Conservation (phyloP, 768 basidiomycete species). For the Pleurotus salmoneostramineus region DNA sequence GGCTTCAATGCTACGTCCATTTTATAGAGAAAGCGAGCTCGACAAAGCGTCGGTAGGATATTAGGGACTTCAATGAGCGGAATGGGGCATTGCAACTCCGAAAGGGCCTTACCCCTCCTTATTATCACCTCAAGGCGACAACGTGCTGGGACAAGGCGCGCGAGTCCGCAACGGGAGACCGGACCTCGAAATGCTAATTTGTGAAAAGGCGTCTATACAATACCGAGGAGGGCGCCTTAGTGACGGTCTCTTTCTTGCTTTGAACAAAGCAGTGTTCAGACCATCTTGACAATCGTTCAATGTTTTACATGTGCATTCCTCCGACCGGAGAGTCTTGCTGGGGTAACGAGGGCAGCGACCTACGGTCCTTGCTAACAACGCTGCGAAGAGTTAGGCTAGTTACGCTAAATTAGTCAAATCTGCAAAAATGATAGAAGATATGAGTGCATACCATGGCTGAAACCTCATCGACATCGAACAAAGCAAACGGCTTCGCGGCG, state of each 20-base stretch:
- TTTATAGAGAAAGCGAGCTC: slow-evolving; percentile 4
- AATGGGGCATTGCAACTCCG: background rate
- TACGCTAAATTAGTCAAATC: background rate
- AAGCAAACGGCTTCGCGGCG: too few relatives aligned
- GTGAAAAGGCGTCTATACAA: slow-evolving; percentile 1
- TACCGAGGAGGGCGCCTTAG: background rate
- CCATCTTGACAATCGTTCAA: background rate
- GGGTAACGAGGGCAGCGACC: too few relatives aligned
- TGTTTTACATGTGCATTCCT: background rate
- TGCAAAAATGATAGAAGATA: too few relatives aligned
- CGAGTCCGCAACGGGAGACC: background rate
- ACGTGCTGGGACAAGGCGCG: slow-evolving; percentile 1
- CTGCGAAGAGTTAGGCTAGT: background rate
- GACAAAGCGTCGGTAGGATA: slow-evolving; percentile 7
- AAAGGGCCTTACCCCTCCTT: slow-evolving; percentile 5
- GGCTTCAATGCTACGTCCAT: background rate
- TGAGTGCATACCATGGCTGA: too few relatives aligned
- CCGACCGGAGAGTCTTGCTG: too few relatives aligned
- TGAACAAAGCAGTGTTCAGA: background rate
- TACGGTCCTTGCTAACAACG: too few relatives aligned
- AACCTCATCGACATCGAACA: too few relatives aligned
- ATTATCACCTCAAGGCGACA: slow-evolving; percentile 6
- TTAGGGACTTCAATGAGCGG: slow-evolving; percentile 5
- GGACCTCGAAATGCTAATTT: slow-evolving; percentile 1
- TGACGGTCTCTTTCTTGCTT: background rate